Base-by-base conservation (phyloP, 805 yeast genomes). In the Torulaspora gathmanii region DNA sequence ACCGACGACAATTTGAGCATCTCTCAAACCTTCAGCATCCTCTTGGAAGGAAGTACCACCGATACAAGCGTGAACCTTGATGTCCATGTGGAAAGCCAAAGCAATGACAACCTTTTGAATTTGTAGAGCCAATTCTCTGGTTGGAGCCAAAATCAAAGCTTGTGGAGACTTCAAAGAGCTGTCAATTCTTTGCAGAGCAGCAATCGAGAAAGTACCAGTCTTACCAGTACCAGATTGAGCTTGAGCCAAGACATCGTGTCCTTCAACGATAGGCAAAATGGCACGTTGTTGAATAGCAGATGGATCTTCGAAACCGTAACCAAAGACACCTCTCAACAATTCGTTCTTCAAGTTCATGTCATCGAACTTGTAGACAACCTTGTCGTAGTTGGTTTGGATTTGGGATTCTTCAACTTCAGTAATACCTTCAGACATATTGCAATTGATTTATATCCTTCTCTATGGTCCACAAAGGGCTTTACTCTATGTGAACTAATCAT, bases 151-250 rank as follows among this genome's bases (percentile, higher is more conserved):
- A 57, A 93, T 88, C 65, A 93, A 78, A 51, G 96, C 98, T 77
- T 89, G 97, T 54, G 95, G 82, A 51, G 82, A 77, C 67, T 81
- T 78, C 64, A 77, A 72, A 55, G 74, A 72, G 58, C 82, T 77
- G 68, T 90, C 96, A 50, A 89, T 78, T 70, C 77, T 78, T 70
- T 80, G 83, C 62, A 81, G 75, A 61, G 82, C 81, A 58, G 83
- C 83, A 55, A 91, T 88, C 53, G 97, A 78, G 75, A 93, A 93
- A 38, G 99, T 93, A 54, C 98, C 99, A 23, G 99, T 93, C 74
- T 93, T 93, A 71, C 99, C 99, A 40, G 99, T 93, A 71, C 99
- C 99, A 29, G 96, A 88, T 72, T 93, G 99, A 48, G 99, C 98
- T 73, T 93, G 99, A 50, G 99, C 99, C 53, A 93, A 80, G 44